Evolutionary conservation across 1,139 yeast species (phyloP).

Genomic region (Yamadazyma trypodendri): DNA sequence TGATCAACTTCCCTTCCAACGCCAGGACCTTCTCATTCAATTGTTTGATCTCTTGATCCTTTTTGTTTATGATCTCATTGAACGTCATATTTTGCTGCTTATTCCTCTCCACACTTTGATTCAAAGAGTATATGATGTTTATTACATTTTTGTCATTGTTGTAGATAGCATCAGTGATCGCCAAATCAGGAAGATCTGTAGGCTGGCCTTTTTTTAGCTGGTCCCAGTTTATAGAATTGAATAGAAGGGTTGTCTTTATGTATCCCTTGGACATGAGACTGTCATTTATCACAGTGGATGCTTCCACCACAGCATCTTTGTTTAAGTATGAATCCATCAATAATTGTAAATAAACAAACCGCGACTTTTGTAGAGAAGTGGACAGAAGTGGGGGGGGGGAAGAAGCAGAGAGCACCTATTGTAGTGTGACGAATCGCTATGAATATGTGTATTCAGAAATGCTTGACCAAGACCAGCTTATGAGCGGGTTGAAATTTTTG

Average conservation of each 20-base stretch:
- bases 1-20: conserved; percentile 21
- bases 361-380: background rate
- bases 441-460: conserved; percentile 2
- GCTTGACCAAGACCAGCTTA: background rate
- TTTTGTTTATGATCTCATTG: conserved; percentile 28
- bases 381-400: too few relatives aligned
- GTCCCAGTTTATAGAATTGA: conserved; percentile 37
- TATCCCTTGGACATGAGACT: conserved; percentile 39
- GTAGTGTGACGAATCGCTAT: background rate
- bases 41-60: conserved; percentile 30
- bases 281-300: conserved; percentile 40
- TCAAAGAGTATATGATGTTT: conserved; percentile 41
- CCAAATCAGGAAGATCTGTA: conserved; percentile 15
- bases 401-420: background rate
- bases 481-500: background rate
- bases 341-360: conserved; percentile 7
- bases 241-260: conserved; percentile 30
- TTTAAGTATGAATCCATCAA: conserved; percentile 18
- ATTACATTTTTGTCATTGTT: conserved; percentile 45
- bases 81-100: conserved; percentile 34
- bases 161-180: conserved; percentile 31
- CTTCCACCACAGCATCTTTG: conserved; percentile 34
- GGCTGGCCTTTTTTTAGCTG: conserved; percentile 24
- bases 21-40: conserved; percentile 23
- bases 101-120: conserved; percentile 40